These are phyloP conservation scores for Tuctoria greenei DNA, from an alignment of 176 grass and related monocot species.

Conservation along the genomic window DNA sequence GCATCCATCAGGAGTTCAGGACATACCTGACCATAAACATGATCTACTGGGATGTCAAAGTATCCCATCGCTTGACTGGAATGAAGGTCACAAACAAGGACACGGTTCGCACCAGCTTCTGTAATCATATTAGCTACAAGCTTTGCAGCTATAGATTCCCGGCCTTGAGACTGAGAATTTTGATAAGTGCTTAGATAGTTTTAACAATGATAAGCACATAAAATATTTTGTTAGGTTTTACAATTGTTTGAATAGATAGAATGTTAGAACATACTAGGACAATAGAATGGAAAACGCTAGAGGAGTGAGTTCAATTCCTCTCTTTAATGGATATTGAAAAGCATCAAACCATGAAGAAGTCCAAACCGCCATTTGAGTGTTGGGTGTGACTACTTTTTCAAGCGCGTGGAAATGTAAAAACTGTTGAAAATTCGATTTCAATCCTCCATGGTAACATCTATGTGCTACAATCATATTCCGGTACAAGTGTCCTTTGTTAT, in stretches of 20 bases:
- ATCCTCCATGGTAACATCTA: not conserved
- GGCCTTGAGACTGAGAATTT: conserved; percentile 79
- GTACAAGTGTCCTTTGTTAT: not conserved
- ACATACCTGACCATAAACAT: conserved; percentile 94
- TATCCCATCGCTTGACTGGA: conserved; percentile 99
- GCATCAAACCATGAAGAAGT: not conserved
- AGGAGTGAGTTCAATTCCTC: not conserved
- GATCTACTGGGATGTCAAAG: conserved; percentile 97
- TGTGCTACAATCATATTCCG: not conserved
- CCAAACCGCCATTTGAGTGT: not conserved
- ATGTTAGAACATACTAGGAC: not conserved
- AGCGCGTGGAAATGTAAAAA: not conserved
- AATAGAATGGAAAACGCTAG: not conserved
- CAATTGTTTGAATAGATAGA: not conserved
- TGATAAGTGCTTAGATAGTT: not conserved
- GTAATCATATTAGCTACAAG: conserved; percentile 99
- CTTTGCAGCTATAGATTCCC: conserved; percentile 98
- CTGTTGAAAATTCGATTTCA: conserved; percentile 3
- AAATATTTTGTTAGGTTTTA: not conserved
- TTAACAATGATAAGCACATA: not conserved
- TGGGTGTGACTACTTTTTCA: not conserved
- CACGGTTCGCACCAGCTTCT: conserved; percentile 96
- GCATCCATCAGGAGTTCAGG: no score
- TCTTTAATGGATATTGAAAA: conserved; percentile 1
- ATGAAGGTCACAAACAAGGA: conserved; percentile 96